phyloP scores from a whole-genome alignment of 2,329 filamentous ascomycete species.

The Tolypocladium cylindrosporum region DNA sequence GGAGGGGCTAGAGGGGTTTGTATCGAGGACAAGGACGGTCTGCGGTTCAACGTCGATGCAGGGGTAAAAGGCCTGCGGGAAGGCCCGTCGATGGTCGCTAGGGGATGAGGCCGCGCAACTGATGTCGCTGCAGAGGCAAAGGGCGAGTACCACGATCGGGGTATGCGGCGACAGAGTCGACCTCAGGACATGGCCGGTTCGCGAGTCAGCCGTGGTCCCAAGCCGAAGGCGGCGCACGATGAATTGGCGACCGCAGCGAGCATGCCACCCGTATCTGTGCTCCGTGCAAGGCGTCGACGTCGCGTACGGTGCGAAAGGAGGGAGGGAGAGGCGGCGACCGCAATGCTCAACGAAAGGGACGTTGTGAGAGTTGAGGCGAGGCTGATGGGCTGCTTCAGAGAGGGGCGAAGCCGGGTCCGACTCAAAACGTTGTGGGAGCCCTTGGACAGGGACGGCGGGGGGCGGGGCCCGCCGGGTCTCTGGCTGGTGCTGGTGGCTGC shows the following conservation, averaged over 20 bases:
- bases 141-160: slow-evolving; percentile 12
- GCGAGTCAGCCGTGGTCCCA: slow-evolving; percentile 17
- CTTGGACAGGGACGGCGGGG: background rate
- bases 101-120: background rate
- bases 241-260: slow-evolving; percentile 5
- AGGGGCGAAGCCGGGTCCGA: background rate
- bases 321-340: background rate
- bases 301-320: background rate
- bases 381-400: background rate
- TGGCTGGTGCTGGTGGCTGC: background rate
- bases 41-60: background rate
- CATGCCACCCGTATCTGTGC: slow-evolving; percentile 8
- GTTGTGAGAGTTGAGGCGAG: background rate
- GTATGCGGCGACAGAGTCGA: slow-evolving; percentile 18
- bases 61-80: background rate
- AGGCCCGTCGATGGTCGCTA: slow-evolving; percentile 6
- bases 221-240: slow-evolving; percentile 13
- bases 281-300: background rate
- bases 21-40: background rate
- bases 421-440: background rate
- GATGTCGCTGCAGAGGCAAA: background rate
- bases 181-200: slow-evolving; percentile 23
- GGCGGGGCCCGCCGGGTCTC: background rate
- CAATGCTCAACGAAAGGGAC: background rate
- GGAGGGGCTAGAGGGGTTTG: background rate